These are phyloP conservation scores for Boletus reticulatus DNA, from an alignment of 768 basidiomycete species.

Conservation along the genomic window DNA sequence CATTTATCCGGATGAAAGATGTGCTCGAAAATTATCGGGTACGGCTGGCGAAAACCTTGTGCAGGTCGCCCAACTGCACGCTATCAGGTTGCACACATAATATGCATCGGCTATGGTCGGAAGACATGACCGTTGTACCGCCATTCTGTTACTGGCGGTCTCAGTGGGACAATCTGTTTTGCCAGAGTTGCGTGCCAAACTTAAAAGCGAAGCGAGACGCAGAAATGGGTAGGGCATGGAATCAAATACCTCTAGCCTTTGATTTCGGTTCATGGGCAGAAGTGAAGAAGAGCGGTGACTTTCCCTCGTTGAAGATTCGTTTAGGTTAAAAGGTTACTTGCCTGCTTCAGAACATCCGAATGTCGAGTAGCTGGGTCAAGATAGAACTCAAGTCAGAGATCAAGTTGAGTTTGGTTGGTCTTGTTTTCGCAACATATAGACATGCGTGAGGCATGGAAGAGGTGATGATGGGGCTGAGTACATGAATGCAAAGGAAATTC, in stretches of 20 bases:
- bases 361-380: neutral
- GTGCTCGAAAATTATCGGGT: neutral
- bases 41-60: neutral
- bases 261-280: constrained; percentile 6
- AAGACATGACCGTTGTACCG: neutral
- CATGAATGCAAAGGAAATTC: constrained; percentile 13
- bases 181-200: neutral
- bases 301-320: neutral
- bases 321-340: too few relatives aligned
- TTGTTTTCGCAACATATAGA: constrained; percentile 27
- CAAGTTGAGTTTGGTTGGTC: neutral
- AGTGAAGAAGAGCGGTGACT: neutral
- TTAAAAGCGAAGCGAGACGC: neutral
- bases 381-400: neutral
- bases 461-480: constrained; percentile 16
- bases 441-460: constrained; percentile 26
- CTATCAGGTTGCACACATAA: fast-evolving
- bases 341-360: too few relatives aligned
- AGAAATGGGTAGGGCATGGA: neutral
- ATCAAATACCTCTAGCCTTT: constrained; percentile 1
- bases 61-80: neutral
- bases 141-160: neutral
- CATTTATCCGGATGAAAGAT: constrained; percentile 1
- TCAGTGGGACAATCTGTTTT: constrained; percentile 4
- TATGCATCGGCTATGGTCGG: neutral